Evolutionary conservation across 352 stramenopile species (phyloP), one percentile per base, ranked within the genome.

Genomic region (Phytophthora podocarpi): DNA sequence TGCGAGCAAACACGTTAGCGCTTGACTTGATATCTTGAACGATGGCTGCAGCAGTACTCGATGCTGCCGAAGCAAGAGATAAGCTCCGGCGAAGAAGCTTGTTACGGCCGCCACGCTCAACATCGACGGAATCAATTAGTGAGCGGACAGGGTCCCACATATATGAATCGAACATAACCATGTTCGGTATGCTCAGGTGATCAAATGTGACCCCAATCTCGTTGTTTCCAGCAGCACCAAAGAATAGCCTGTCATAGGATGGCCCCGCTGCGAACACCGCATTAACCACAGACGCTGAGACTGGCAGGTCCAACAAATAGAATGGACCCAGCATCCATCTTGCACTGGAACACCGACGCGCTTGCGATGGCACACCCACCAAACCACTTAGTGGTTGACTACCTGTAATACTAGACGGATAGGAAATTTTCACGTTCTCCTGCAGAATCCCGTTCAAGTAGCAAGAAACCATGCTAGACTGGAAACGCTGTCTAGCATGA

Each of bases 361-460:
- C 72, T 70, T 89, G 76, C 28, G 76, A 74, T 31, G 81, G 74
- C 23, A 89, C 72, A 16, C 83, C 83, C 1, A 92, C 49, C 26
- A 90, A 54, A 34, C 77, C 79, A 68, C 64, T 88, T 2, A 92
- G 48, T 9, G 83, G 80, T 41, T 89, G 82, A 18, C 64, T 76
- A 26, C 59, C 74, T 10, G 59, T 60, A 26, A 87, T 68, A 24
- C 71, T 75, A n/a, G 80, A 82, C 1, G 83, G 83, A 30, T 84
- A 90, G 7, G 80, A 87, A 7, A 89, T 81, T 36, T 90, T 92
- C n/a, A 74, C 67, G 4, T 67, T 84, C 39, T 92, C 83, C 51
- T 88, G 77, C 12, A 89, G 39, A 45, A 89, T 45, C 1, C 83
- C 83, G 24, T 92, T 80, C 7, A 92, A 43, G 32, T 87, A 90